Evolutionary conservation across 805 yeast species (phyloP).

Genomic region (Cyberlindnera misumaiensis): DNA sequence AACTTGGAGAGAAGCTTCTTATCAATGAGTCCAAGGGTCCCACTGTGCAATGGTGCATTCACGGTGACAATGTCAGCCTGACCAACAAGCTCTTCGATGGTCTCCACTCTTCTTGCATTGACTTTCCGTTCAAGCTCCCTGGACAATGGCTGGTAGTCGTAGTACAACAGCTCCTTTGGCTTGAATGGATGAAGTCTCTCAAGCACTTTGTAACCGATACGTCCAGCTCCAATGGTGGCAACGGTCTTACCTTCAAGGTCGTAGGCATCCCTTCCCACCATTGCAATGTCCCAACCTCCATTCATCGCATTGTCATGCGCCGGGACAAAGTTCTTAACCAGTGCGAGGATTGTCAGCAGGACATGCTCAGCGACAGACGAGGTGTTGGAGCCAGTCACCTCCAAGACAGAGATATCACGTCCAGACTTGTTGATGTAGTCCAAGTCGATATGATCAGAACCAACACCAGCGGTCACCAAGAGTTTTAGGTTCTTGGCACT

Average conservation of each 20-base stretch:
- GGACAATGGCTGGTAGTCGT: constrained; percentile 66
- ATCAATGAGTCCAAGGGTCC: constrained; percentile 61
- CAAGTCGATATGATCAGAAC: constrained; percentile 75
- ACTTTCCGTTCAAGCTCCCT: constrained; percentile 50
- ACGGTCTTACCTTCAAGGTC: constrained; percentile 72
- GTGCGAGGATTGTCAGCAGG: constrained; percentile 60
- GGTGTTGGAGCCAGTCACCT: constrained; percentile 80
- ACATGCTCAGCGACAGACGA: constrained; percentile 79
- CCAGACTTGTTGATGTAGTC: constrained; percentile 54
- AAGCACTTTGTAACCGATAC: constrained; percentile 72
- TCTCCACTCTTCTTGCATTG: constrained; percentile 52
- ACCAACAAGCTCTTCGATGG: constrained; percentile 56
- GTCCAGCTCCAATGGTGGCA: constrained; percentile 78
- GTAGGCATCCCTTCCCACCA: constrained; percentile 62
- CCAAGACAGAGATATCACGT: constrained; percentile 58
- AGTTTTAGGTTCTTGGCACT: constrained; percentile 67
- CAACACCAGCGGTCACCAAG: constrained; percentile 77
- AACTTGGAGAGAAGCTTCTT: constrained; percentile 58
- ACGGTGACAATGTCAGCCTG: constrained; percentile 69
- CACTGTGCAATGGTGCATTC: constrained; percentile 71
- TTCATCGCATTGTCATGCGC: constrained; percentile 67
- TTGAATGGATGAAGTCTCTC: constrained; percentile 67
- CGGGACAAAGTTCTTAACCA: constrained; percentile 73
- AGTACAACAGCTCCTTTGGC: constrained; percentile 67
- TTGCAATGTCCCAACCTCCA: constrained; percentile 70